Evolutionary conservation across 139 green algal species (phyloP), one percentile per base, ranked within the genome.

Genomic region (Micromonas commoda): DNA sequence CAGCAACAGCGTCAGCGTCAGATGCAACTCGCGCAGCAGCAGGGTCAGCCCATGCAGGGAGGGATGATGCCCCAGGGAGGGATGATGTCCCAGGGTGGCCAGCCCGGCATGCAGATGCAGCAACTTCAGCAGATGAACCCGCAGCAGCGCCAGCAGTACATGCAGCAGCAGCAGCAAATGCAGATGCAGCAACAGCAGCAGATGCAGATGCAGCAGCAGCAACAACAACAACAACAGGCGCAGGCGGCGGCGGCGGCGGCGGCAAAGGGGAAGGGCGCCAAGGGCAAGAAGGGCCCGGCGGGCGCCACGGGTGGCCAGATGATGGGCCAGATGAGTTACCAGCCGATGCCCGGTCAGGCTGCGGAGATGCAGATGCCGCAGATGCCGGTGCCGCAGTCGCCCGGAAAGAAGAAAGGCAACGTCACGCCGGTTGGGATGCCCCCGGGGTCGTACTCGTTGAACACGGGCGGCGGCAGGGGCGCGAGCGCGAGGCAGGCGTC

Each of bases 111-210:
- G 32, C 33, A 52, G 16, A 57, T 65, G 64, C 4, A 79, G 31
- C 31, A 64, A 29, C 26, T 64, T 20, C 54, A 74, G 1, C 73
- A 77, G 33, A 52, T 45, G 45, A 51, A 80, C 32, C 32, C 54
- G 4, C 73, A 77, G 33, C 63, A 61, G 45, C 65, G 77, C 31
- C 52, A 73, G 65, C 64, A 76, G 63, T 64, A 75, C 64, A 33
- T 28, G 33, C 73, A 75, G 4, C 61, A 75, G 51, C 76, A 81
- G 31, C 24, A 67, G 38, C 68, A 60, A 32, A 57, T 63, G 68
- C 68, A 75, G n/a, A 57, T 63, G 68, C 68, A 75, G 35, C 68
- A 75, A 32, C 68, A 75, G 68, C 68, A 75, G 68, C 68, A 75
- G 68, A 26, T 5, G 35, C 33, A 54, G 1, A 57, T 57, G 52